Conservation (phyloP, 805 yeast species). For the Candida montana region DNA sequence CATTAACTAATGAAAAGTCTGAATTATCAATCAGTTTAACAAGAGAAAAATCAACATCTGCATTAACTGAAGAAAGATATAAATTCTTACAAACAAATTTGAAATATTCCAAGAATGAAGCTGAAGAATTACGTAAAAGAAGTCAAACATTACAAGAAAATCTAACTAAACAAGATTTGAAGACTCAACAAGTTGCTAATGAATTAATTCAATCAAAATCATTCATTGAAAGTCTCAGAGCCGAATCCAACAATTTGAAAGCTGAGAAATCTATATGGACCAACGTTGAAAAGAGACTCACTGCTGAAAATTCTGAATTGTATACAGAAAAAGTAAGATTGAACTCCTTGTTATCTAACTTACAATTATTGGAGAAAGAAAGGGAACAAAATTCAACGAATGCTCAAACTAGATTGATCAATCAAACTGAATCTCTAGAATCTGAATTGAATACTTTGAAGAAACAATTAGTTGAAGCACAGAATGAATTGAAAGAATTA, state of each 20-base stretch:
- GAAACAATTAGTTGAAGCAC: conserved; percentile 40
- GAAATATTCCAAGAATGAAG: conserved; percentile 39
- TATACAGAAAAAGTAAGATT: conserved; percentile 55
- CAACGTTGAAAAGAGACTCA: conserved; percentile 43
- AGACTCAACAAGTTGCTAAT: conserved; percentile 42
- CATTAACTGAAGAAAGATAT: conserved; percentile 48
- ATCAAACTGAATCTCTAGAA: conserved; percentile 46
- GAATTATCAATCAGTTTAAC: conserved; percentile 46
- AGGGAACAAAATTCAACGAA: conserved; percentile 49
- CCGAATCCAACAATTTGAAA: conserved; percentile 41
- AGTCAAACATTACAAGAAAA: conserved; percentile 36
- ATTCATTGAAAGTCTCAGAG: conserved; percentile 35
- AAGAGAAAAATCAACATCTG: conserved; percentile 47
- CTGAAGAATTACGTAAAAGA: conserved; percentile 37
- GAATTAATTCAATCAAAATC: conserved; percentile 53
- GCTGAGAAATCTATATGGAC: conserved; percentile 52
- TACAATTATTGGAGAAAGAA: conserved; percentile 59
- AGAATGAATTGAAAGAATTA: conserved; percentile 46
- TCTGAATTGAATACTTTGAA: conserved; percentile 39
- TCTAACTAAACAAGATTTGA: conserved; percentile 42
- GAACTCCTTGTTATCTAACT: conserved; percentile 48
- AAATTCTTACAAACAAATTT: conserved; percentile 36
- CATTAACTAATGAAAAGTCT: conserved; percentile 37
- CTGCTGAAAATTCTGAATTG: conserved; percentile 46
- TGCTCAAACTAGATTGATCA: conserved; percentile 42